Percentiles rank a stretch among this genome's conserved stretches.
These are phyloP conservation scores for Coniella lustricola DNA, from an alignment of 2,329 filamentous ascomycete species.

Conservation along the genomic window DNA sequence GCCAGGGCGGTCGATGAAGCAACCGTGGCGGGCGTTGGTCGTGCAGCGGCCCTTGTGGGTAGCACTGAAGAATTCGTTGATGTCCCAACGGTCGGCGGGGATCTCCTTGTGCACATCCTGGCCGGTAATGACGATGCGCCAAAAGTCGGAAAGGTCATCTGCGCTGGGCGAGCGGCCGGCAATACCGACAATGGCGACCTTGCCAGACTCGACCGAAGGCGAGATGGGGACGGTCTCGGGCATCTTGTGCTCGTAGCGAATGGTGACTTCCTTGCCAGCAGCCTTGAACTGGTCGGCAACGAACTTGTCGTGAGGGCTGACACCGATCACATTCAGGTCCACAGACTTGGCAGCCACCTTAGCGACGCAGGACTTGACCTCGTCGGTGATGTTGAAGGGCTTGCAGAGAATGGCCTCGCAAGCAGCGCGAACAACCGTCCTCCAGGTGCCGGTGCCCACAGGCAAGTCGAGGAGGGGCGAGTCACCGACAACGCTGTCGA, in stretches of 20 bases:
- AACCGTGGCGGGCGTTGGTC: constrained; percentile 7
- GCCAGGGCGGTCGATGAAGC: constrained; percentile 21
- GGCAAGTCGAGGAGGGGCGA: constrained; percentile 6
- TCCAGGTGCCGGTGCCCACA: constrained; percentile 1
- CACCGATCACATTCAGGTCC: constrained; percentile 6
- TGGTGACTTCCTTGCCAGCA: constrained; percentile 7
- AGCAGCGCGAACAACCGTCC: constrained; percentile 1
- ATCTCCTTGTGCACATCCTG: constrained; percentile 15
- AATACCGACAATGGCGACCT: constrained; percentile 33
- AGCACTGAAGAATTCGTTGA: constrained; percentile 11
- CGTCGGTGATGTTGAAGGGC: constrained; percentile 10
- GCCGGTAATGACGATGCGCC: constrained; percentile 16
- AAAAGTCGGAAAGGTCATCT: constrained; percentile 17
- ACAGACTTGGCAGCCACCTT: background rate
- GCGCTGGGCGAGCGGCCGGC: constrained; percentile 29
- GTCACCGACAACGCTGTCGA: constrained; percentile 5
- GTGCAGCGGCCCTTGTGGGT: constrained; percentile 11
- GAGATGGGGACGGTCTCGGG: background rate
- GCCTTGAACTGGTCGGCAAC: constrained; percentile 9
- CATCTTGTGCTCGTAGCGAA: constrained; percentile 6
- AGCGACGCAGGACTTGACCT: constrained; percentile 3
- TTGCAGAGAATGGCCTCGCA: constrained; percentile 10
- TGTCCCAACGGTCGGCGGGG: constrained; percentile 10
- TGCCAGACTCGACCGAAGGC: constrained; percentile 1
- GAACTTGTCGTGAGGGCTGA: constrained; percentile 8